phyloP scores from a whole-genome alignment of 2,329 filamentous ascomycete genomes.

The Ophiosphaerella herpotricha region DNA sequence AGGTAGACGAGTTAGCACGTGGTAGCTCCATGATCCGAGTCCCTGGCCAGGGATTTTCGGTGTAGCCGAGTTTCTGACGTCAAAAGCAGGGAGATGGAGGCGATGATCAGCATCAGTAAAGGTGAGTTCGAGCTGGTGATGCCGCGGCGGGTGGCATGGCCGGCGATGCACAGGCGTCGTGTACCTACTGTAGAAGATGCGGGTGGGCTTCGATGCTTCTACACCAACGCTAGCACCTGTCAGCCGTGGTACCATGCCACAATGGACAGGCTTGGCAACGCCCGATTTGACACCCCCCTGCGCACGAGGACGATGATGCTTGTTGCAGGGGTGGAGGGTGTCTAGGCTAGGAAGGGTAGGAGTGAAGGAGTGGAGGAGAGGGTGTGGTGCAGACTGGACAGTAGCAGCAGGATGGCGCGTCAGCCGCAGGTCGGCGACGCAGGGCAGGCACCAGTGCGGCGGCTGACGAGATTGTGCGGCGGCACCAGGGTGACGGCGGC shows the following conservation, averaged over 20 bases:
- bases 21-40: slow-evolving; percentile 27
- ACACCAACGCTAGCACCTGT: slow-evolving; percentile 19
- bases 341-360: not conserved
- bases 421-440: slow-evolving; percentile 3
- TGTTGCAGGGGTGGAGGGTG: not conserved
- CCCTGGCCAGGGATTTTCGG: slow-evolving; percentile 33
- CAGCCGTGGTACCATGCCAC: slow-evolving; percentile 10
- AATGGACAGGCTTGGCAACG: slow-evolving; percentile 14
- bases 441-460: not conserved
- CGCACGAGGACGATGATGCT: not conserved
- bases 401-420: not conserved
- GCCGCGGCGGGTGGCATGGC: not conserved
- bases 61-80: slow-evolving; percentile 35
- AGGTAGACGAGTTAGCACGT: slow-evolving; percentile 24
- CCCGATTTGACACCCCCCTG: not conserved
- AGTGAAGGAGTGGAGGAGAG: too few relatives aligned
- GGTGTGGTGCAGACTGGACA: too few relatives aligned
- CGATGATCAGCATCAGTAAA: slow-evolving; percentile 23
- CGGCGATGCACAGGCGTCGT: not conserved
- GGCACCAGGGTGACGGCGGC: not conserved
- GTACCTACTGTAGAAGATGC: slow-evolving; percentile 13
- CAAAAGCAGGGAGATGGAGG: slow-evolving; percentile 19
- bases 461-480: slow-evolving; percentile 5
- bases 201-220: slow-evolving; percentile 18
- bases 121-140: slow-evolving; percentile 5